Base-by-base conservation (phyloP, 495 filamentous ascomycete genomes). In the Oidiodendron maius region DNA sequence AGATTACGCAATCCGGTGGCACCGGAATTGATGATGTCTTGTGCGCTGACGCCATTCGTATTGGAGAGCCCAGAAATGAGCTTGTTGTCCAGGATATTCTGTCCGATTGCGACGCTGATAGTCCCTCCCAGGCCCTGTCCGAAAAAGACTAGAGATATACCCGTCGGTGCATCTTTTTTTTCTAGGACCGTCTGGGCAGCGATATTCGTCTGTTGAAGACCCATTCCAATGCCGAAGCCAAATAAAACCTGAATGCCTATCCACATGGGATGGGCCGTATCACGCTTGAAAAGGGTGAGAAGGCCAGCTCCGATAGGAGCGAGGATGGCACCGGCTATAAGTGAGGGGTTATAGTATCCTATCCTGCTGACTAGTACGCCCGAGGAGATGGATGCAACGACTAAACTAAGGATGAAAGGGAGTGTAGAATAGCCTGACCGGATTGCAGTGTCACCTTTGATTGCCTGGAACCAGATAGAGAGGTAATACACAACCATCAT, bases 351-450 rank as follows among this genome's bases (percentile, higher is more conserved):
- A 0, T 71, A 73, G 56, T 81, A 88, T 62, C 87, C 84, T 38
- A 83, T 82, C 9, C 63, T 18, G 73, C 71, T 15, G 80, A 78
- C 34, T 66, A 44, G 10, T 48, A 61, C 5, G 76, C 84, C 83
- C 4, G 77, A 66, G 4, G 66, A 40, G 21, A 74, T 68, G 45
- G 66, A 70, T 2, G 64, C 64, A 2, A 69, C 61, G 13, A 75
- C 71, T 0, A 76, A 54, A 50, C 69, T 71, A 44, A 76, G 61
- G 20, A 78, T 65, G 6, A 77, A 66, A 0, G 80, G 77, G 9
- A 84, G 59, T 17, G 75, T 79, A 63, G 78, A 77, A 60, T 93
- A 84, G 15, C 89, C 89, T 0, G 84, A 88, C 59, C 76, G 62
- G 15, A 74, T 60, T 4, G 80, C 73, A n/a, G 67, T 67, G 11